These are phyloP conservation scores for Cyclotella kingstonii DNA, from an alignment of 108 stramenopile species.

Conservation along the genomic window DNA sequence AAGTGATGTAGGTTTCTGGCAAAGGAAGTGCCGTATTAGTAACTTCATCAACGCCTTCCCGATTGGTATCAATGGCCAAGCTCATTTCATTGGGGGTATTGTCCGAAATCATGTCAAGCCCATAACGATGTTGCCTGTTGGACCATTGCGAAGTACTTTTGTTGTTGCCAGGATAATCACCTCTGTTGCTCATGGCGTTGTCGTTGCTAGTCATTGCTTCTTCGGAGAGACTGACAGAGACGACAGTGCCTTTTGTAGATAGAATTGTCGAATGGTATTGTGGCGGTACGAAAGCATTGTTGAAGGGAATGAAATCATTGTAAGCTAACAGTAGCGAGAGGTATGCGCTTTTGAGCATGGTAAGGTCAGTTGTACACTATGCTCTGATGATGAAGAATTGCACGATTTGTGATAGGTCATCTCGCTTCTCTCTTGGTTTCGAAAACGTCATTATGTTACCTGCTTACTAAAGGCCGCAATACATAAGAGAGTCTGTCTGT, in stretches of 20 bases:
- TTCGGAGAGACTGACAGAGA: not conserved
- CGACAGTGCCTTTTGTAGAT: not conserved
- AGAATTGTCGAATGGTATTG: not conserved
- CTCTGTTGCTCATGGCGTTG: not conserved
- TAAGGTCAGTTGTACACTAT: no score
- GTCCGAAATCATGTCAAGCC: slow-evolving; percentile 5
- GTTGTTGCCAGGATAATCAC: not conserved
- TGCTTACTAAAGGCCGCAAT: no score
- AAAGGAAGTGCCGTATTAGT: slow-evolving; percentile 12
- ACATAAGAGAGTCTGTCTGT: no score
- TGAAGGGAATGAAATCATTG: slow-evolving; percentile 3
- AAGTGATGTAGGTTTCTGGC: slow-evolving; percentile 44
- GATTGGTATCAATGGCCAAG: slow-evolving; percentile 16
- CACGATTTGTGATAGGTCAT: no score
- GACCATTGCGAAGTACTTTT: slow-evolving; percentile 22
- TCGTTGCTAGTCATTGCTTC: not conserved
- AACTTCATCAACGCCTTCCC: not conserved
- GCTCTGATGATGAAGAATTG: no score
- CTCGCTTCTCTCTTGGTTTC: no score
- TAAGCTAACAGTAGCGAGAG: no score
- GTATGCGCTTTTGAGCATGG: no score
- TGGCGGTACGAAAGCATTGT: not conserved
- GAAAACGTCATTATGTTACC: no score
- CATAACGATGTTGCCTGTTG: slow-evolving; percentile 38
- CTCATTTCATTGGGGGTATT: not conserved